Conservation (phyloP, 2,329 filamentous ascomycete genomes). For the Neoarthrinium moseri region DNA sequence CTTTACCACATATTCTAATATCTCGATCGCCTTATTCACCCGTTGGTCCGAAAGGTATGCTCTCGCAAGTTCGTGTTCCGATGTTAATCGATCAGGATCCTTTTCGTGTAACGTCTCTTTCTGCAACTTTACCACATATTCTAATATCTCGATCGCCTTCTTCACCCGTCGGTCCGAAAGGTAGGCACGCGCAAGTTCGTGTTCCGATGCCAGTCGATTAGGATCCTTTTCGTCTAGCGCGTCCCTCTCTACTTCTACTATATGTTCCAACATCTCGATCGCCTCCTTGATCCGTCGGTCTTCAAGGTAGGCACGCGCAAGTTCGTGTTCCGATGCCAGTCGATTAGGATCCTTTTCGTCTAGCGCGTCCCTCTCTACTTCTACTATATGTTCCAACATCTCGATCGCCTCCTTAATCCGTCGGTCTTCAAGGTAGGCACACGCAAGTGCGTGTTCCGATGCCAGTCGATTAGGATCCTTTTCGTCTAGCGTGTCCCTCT, state of each 20-base stretch:
- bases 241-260: neutral
- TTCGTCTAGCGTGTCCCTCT: neutral
- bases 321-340: neutral
- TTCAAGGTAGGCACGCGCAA: slow-evolving; percentile 18
- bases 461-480: neutral
- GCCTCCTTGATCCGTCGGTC: slow-evolving; percentile 10
- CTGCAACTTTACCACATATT: slow-evolving; percentile 17
- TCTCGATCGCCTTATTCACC: neutral
- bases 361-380: neutral
- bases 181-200: slow-evolving; percentile 20
- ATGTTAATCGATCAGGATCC: slow-evolving; percentile 10
- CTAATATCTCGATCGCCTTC: slow-evolving; percentile 20
- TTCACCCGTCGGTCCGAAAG: slow-evolving; percentile 10
- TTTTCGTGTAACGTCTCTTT: slow-evolving; percentile 8
- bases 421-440: slow-evolving; percentile 14
- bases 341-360: neutral
- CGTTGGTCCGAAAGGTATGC: neutral
- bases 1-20: neutral
- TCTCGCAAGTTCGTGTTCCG: slow-evolving; percentile 5
- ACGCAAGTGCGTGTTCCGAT: slow-evolving; percentile 14
- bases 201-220: neutral
- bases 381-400: slow-evolving; percentile 10
- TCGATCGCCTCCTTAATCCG: slow-evolving; percentile 12
- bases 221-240: neutral
- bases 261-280: slow-evolving; percentile 8